Conservation (phyloP, 1,139 yeast genomes). For the Suhomyces taliae region DNA sequence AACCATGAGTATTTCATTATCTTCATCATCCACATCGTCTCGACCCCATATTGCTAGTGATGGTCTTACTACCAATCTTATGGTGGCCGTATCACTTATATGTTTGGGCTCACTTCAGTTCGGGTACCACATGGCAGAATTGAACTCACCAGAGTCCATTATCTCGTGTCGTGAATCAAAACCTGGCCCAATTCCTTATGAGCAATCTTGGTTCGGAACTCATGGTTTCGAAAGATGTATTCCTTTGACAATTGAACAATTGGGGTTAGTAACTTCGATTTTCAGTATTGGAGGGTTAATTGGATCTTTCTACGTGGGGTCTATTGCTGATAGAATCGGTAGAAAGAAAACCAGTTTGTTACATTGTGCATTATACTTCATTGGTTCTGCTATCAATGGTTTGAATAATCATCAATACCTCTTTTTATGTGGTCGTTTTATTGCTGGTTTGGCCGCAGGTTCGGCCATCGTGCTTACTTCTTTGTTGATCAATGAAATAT, state of each 20-base stretch:
- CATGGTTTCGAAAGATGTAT: constrained; percentile 50
- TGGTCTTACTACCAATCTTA: constrained; percentile 25
- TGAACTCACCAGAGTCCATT: constrained; percentile 46
- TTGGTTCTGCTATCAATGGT: constrained; percentile 72
- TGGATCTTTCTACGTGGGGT: constrained; percentile 74
- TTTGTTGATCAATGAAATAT: constrained; percentile 72
- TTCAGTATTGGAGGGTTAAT: constrained; percentile 85
- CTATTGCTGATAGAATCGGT: constrained; percentile 68
- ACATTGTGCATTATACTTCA: constrained; percentile 54
- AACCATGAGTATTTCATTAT: background rate
- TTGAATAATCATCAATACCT: constrained; percentile 42
- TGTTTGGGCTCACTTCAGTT: constrained; percentile 50
- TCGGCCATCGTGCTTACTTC: constrained; percentile 83
- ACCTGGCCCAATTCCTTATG: constrained; percentile 35
- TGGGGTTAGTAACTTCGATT: constrained; percentile 81
- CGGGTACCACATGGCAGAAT: constrained; percentile 53
- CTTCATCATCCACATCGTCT: background rate
- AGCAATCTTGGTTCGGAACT: constrained; percentile 38
- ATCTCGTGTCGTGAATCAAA: constrained; percentile 35
- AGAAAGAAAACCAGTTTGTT: constrained; percentile 56
- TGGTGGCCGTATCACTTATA: constrained; percentile 33
- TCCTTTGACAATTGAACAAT: constrained; percentile 58
- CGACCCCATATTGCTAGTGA: constrained; percentile 1
- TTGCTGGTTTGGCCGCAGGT: constrained; percentile 88
- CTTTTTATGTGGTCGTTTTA: constrained; percentile 67